Base-by-base conservation (phyloP, 345 rosid genomes). In the Camelina laxa region DNA sequence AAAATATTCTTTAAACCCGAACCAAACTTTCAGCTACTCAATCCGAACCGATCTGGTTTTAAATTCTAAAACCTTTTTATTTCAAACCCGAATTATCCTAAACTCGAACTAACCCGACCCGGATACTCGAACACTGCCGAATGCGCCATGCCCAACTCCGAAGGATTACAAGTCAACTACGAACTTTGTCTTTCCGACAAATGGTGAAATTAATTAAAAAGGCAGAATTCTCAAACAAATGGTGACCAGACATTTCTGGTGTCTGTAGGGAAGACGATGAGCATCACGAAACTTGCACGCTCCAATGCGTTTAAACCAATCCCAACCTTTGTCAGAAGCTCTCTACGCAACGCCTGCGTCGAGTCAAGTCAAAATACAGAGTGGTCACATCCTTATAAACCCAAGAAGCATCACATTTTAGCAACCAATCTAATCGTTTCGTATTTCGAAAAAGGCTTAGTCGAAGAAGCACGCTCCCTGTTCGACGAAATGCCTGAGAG, bases 361-460 rank as follows among this genome's bases (percentile, higher is more conserved):
- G 81, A 78, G 9, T 58, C 77, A 3, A 67, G 10, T 44, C 69
- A 60, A 65, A 71, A 21, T 51, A 51, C 64, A 1, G 73, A 49
- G 21, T 73, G 78, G 17, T 75, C 79, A 72, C 49, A 80, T 70
- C 51, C 82, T 19, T 85, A 81, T 36, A 68, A 59, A 67, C 81
- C 85, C 4, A 90, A 82, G 69, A 80, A 79, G n/a, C 85, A 90
- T 27, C 74, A 88, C 74, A 71, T 89, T 49, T 78, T 92, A 56
- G 85, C 93, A 49, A 96, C 98, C 4, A 87, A 81, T 64, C 85
- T 90, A 44, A 82, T 92, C 19, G 80, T 72, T 5, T 84, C 91
- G 0, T 92, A 75, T 65, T 86, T 86, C 3, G 83, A 87, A 2
- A 76, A 67, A 88, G 99, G 92, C 10, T 85, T 87, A n/a, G 85